Percentiles rank a stretch among this genome's conserved stretches.
These are phyloP conservation scores for Colletotrichum sp. DNA, from an alignment of 2,329 filamentous ascomycete genomes.

Conservation along the genomic window DNA sequence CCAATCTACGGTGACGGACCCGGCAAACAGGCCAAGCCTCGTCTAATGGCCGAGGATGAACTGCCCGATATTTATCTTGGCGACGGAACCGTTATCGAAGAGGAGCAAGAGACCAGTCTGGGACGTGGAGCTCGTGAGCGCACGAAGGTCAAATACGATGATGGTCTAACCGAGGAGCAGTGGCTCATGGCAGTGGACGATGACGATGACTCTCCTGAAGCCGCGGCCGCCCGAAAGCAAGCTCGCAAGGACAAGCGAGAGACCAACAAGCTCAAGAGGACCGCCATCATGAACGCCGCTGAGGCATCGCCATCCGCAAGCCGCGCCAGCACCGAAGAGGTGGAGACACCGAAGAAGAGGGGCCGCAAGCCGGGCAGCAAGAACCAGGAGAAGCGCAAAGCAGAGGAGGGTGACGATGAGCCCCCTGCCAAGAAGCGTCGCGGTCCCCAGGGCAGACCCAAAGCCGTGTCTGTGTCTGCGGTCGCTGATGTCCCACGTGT, in stretches of 20 bases:
- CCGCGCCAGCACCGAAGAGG: constrained; percentile 81
- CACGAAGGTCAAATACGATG: constrained; percentile 93
- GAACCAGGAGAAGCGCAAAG: constrained; percentile 84
- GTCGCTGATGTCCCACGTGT: constrained; percentile 51
- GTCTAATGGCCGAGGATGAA: constrained; percentile 86
- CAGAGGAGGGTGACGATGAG: constrained; percentile 77
- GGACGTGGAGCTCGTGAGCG: constrained; percentile 95
- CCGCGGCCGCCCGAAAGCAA: constrained; percentile 88
- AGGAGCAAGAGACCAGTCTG: constrained; percentile 75
- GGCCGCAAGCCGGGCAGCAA: constrained; percentile 79
- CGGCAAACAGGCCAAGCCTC: constrained; percentile 69
- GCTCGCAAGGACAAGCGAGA: constrained; percentile 83
- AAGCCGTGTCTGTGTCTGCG: constrained; percentile 39
- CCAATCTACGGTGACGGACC: constrained; percentile 73
- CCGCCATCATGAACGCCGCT: constrained; percentile 27
- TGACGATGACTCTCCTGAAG: constrained; percentile 92
- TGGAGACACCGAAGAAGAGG: constrained; percentile 78
- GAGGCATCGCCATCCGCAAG: constrained; percentile 82
- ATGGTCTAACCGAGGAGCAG: constrained; percentile 97
- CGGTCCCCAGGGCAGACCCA: constrained; percentile 72
- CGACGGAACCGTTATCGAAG: constrained; percentile 81
- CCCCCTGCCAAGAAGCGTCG: constrained; percentile 80
- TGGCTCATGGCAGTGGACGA: constrained; percentile 98
- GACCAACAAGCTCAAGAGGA: constrained; percentile 73
- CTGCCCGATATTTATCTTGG: constrained; percentile 92